Conservation (phyloP, 2,329 filamentous ascomycete species). For the Phyllosticta citrichinensis region DNA sequence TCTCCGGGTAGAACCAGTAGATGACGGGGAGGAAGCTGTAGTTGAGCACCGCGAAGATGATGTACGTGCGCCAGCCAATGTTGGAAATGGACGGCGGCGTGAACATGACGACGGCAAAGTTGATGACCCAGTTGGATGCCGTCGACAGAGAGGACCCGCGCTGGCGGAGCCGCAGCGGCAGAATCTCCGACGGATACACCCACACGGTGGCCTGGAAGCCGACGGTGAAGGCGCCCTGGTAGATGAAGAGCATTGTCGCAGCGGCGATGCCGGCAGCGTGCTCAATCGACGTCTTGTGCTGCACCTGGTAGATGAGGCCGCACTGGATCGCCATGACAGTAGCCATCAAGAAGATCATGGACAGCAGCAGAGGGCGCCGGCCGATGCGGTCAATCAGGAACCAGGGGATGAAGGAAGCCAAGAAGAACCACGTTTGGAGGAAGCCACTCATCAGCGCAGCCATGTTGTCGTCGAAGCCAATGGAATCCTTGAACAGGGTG, state of each 20-base stretch:
- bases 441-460: constrained; percentile 44
- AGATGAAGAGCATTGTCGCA: constrained; percentile 36
- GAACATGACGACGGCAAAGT: constrained; percentile 26
- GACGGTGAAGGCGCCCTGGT: constrained; percentile 34
- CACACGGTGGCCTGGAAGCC: constrained; percentile 36
- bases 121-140: constrained; percentile 7
- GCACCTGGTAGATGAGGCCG: constrained; percentile 32
- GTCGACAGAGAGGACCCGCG: constrained; percentile 32
- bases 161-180: constrained; percentile 31
- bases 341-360: constrained; percentile 27
- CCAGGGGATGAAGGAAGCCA: constrained; percentile 36
- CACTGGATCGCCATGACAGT: constrained; percentile 33
- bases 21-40: constrained; percentile 40
- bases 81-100: constrained; percentile 28
- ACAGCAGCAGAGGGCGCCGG: constrained; percentile 33
- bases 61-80: constrained; percentile 31
- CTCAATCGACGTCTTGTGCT: constrained; percentile 25
- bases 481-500: constrained; percentile 37
- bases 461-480: constrained; percentile 34
- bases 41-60: constrained; percentile 32
- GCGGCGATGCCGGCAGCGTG: constrained; percentile 27
- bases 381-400: constrained; percentile 40
- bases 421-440: constrained; percentile 39
- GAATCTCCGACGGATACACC: constrained; percentile 35
- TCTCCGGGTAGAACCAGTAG: constrained; percentile 56